Evolutionary conservation across 2,329 filamentous ascomycete genomes (phyloP).

Genomic region (Monosporascus sp.): DNA sequence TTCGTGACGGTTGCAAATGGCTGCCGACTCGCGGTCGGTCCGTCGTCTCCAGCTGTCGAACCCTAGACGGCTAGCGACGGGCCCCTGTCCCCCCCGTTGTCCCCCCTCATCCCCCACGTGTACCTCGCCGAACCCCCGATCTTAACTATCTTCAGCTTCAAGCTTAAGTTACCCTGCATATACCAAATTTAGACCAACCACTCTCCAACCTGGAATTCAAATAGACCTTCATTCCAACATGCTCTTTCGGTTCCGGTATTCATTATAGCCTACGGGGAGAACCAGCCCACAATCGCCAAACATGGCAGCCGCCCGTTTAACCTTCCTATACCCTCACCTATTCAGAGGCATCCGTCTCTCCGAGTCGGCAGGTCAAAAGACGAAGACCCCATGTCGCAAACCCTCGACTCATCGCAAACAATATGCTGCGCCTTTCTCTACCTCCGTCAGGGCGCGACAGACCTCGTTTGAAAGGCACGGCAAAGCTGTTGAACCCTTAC

Average conservation of each 20-base stretch:
- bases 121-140: too few relatives aligned
- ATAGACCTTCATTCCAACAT: background rate
- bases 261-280: slow-evolving; percentile 1
- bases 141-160: too few relatives aligned
- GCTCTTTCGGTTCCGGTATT: slow-evolving; percentile 7
- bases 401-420: slow-evolving; percentile 20
- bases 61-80: background rate
- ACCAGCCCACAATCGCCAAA: slow-evolving; percentile 10
- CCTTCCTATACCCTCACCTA: slow-evolving; percentile 65
- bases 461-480: slow-evolving; percentile 52
- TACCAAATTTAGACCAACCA: too few relatives aligned
- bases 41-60: background rate
- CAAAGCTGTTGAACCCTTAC: slow-evolving; percentile 53
- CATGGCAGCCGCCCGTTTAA: slow-evolving; percentile 60
- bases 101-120: too few relatives aligned
- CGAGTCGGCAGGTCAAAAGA: slow-evolving; percentile 40
- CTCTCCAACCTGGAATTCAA: too few relatives aligned
- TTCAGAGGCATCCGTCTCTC: slow-evolving; percentile 48
- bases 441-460: slow-evolving; percentile 31
- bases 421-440: slow-evolving; percentile 31
- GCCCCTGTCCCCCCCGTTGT: background rate
- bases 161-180: too few relatives aligned
- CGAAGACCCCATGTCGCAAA: slow-evolving; percentile 32
- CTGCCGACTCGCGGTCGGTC: background rate
- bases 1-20: too few relatives aligned